Evolutionary conservation across 2,329 filamentous ascomycete genomes (phyloP), one percentile per base, ranked within the genome.

Genomic region (Monosporascus ibericus): DNA sequence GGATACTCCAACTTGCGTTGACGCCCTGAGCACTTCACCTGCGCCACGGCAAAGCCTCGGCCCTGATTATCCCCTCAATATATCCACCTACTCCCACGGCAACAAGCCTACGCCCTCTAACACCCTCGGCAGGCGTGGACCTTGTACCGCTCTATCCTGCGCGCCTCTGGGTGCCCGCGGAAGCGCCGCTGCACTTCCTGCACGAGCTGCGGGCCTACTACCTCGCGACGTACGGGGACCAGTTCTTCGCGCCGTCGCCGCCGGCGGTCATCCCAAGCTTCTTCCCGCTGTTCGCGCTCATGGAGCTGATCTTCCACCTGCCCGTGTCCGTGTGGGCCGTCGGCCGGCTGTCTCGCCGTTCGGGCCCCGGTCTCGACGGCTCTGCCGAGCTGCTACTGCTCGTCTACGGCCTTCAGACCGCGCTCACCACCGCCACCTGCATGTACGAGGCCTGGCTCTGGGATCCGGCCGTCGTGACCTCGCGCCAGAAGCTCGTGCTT

Each of bases 111-210:
- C 17, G 3, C 38, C 17, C 6, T 20, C 38, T 40, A 34, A 34
- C 30, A 34, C 30, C 9, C 30, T 14, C 30, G 4, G 30, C 30
- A 82, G 80, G 73, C 58, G 72, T 82, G 46, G 80, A 84, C 59
- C 74, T 79, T 47, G 73, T 80, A 37, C 71, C 73, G 34, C 72
- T 80, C 58, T 82, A 81, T 63, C 80, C 80, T 1, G 53, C 61
- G 2, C 67, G 65, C 48, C 71, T 82, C 46, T 79, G 73, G 65
- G 61, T 67, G 3, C 53, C 69, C 0, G 60, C 70, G 1, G 68
- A 64, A 5, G 64, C 73, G 0, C 79, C 79, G 0, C 67, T 82
- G 6, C 74, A 79, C 63, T 69, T 74, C 56, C 68, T 81, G 46
- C 65, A 72, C 56, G 52, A 66, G 37, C 62, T 81, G 52, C 75